These are phyloP conservation scores for Xylaria multiplex DNA, from an alignment of 2,329 filamentous ascomycete genomes.

Conservation along the genomic window DNA sequence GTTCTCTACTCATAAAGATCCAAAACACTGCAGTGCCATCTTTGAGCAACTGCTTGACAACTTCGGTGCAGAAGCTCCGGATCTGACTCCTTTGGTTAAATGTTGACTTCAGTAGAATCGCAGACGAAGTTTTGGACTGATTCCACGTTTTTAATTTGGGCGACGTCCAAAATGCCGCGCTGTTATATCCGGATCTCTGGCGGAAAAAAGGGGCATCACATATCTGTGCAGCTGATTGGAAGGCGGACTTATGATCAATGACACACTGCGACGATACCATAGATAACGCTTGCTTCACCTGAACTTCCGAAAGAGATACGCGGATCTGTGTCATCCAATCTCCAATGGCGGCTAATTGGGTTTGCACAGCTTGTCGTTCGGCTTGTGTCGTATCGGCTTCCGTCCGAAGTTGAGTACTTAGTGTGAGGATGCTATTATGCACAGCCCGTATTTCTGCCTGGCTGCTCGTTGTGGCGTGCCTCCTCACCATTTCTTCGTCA, in stretches of 20 bases:
- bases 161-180: constrained; percentile 12
- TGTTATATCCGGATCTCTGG: constrained; percentile 11
- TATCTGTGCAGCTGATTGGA: constrained; percentile 15
- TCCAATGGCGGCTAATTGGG: constrained; percentile 6
- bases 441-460: constrained; percentile 19
- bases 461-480: constrained; percentile 9
- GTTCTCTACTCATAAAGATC: constrained; percentile 27
- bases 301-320: constrained; percentile 11
- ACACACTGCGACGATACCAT: constrained; percentile 24
- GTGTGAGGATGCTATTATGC: constrained; percentile 2
- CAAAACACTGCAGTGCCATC: constrained; percentile 21
- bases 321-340: constrained; percentile 20
- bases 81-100: constrained; percentile 15
- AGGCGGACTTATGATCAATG: constrained; percentile 21
- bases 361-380: constrained; percentile 4
- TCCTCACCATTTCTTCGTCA: constrained; percentile 16
- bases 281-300: constrained; percentile 19
- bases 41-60: constrained; percentile 16
- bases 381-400: not conserved
- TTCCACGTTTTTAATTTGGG: constrained; percentile 18
- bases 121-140: constrained; percentile 4
- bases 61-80: constrained; percentile 18
- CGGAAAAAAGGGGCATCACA: constrained; percentile 4
- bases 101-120: constrained; percentile 22
- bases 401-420: constrained; percentile 4